Base-by-base conservation (phyloP, 768 basidiomycete genomes). In the Gelatoporia subvermispora region DNA sequence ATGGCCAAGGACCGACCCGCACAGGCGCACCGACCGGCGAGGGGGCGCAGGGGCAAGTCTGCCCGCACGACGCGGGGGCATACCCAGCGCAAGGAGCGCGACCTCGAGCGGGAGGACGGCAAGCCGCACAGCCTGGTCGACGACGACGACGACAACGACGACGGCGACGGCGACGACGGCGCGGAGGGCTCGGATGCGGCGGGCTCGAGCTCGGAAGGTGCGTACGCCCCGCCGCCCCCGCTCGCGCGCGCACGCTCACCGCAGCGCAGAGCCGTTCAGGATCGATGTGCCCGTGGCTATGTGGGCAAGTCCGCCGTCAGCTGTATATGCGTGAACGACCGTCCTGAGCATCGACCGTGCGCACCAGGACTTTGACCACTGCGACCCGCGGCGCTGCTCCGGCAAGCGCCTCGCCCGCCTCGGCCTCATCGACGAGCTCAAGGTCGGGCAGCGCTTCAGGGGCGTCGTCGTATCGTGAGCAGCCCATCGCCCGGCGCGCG, bases 381-480 rank as follows among this genome's bases (percentile, higher is more conserved):
- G 96, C 62, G 95, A 99, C 65, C 94, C 95, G 0, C 84, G 84
- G 41, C 72, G 81, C 46, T 88, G 85, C 57, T 84, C 81, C 3
- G 96, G 96, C 3, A 97, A 96, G 73, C 94, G 90, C 63, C 80
- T 99, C 4, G 75, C 90, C 2, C 74, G 96, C 8, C 76, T 92
- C 16, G 88, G 90, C 2, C 69, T 99, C 20, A 87, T 97, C 63
- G 82, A 78, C 51, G 84, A 90, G 47, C 80, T 99, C 48, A 75
- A 81, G 48, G 78, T 98, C 11, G 94, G 94, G 0, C 74, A 85
- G 28, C 76, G 89, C 38, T 98, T 97, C 65, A 75, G 89, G 61
- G 96, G 96, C 8, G 70, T 98, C 41, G 95, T 97, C 25, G 79
- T 99, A 56, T 94, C 93, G 93, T 97, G 66, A 69, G 91, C 53